Base-by-base conservation (phyloP, 208 protist species). In the Trypanosomatidae sp. region DNA sequence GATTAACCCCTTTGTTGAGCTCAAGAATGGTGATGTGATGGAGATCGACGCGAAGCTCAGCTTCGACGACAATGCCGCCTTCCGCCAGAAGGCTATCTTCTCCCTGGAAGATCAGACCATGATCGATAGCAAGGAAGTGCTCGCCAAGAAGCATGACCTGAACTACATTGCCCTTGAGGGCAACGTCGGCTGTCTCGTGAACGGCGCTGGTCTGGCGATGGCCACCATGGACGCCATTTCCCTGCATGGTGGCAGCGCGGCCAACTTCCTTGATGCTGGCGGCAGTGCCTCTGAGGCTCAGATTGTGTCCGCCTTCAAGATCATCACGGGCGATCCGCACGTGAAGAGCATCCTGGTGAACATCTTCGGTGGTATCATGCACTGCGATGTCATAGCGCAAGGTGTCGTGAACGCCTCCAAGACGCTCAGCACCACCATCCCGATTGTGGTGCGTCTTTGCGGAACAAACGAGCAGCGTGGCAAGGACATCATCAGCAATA, bases 201-300 rank as follows among this genome's bases (percentile, higher is more conserved):
- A 99, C 79, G 99, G 99, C 79, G 99, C 98, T 36, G 99, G 98
- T 76, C 95, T 99, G 12, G 99, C 99, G 59, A 99, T 99, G 99
- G 99, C 99, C 28, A 99, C 99, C 43, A 99, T 99, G 99, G 99
- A 99, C 79, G 97, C 99, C 81, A 99, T 99, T 78, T 99, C 99
- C 71, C 85, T 99, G 19, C 84, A 99, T 81, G 98, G 99, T 68
- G 99, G 98, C 62, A 91, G 84, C 55, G 99, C 99, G 47, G 99
- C 99, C 44, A 99, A 99, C 98, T 99, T 99, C 89, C 94, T 99
- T 39, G 99, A 99, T 73, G 95, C 99, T 53, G 98, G 99, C 79
- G 99, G 99, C 73, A 94, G 91, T 79, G 96, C 96, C 41, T 88
- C 79, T 15, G 89, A 89, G 80, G 86, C 91, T 28, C 95, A 99